phyloP scores from a whole-genome alignment of 148 eudicot genomes.

The Rheum nobile region DNA sequence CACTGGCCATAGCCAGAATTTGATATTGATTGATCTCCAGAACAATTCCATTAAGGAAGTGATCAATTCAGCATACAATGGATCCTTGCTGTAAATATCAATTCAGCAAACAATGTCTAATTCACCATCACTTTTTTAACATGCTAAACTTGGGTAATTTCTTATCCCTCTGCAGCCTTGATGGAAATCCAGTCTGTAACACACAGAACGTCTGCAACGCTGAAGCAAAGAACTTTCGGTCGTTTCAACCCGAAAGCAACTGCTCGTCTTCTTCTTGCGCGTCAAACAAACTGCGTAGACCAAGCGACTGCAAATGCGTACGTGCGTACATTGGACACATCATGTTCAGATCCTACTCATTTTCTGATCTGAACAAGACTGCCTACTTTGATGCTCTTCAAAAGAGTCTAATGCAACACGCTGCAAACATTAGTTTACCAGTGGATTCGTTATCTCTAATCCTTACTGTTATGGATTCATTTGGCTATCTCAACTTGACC shows the following conservation, averaged over 20 bases:
- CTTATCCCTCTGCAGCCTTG: background rate
- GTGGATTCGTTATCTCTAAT: constrained; percentile 57
- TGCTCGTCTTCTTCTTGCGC: constrained; percentile 29
- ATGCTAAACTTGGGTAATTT: background rate
- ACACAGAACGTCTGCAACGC: background rate
- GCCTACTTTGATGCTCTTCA: constrained; percentile 23
- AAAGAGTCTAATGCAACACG: constrained; percentile 12
- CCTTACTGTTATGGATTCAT: constrained; percentile 20
- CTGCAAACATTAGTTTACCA: constrained; percentile 27
- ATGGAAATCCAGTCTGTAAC: background rate
- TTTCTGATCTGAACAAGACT: constrained; percentile 32
- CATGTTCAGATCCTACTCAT: constrained; percentile 47
- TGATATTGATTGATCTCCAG: constrained; percentile 36
- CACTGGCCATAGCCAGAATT: constrained; percentile 23
- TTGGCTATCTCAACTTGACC: constrained; percentile 30
- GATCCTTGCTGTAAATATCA: constrained; percentile 28
- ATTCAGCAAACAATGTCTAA: background rate
- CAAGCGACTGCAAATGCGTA: constrained; percentile 53
- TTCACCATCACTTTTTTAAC: background rate
- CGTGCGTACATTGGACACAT: constrained; percentile 54
- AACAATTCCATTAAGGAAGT: constrained; percentile 26
- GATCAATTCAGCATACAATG: constrained; percentile 14
- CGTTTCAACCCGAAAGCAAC: constrained; percentile 13
- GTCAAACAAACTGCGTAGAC: constrained; percentile 39
- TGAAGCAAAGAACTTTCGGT: background rate